Conservation (phyloP, 2,329 filamentous ascomycete genomes). For the Emmonsiellopsis sp. region DNA sequence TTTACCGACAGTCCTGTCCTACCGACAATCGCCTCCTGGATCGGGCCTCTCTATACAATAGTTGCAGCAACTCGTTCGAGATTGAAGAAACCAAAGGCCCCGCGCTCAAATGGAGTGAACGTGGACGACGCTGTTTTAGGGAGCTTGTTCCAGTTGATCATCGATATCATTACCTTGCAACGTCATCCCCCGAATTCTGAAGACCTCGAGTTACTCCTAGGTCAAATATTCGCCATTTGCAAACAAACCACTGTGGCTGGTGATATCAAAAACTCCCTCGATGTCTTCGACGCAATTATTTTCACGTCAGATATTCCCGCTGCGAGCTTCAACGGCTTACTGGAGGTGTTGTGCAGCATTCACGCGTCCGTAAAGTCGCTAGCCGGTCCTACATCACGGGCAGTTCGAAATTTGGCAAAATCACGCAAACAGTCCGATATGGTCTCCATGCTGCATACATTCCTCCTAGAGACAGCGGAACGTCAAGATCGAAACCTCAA, state of each 20-base stretch:
- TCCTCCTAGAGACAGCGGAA: constrained; percentile 25
- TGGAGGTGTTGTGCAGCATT: constrained; percentile 37
- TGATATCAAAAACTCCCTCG: constrained; percentile 34
- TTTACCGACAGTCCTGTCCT: constrained; percentile 31
- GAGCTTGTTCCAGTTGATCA: constrained; percentile 33
- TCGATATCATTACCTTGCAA: constrained; percentile 35
- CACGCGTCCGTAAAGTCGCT: constrained; percentile 36
- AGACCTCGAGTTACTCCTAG: constrained; percentile 29
- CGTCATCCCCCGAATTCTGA: constrained; percentile 26
- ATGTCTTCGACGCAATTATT: constrained; percentile 35
- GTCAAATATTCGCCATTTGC: constrained; percentile 31
- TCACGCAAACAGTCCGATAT: constrained; percentile 31
- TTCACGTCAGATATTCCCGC: constrained; percentile 32
- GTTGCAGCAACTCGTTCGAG: constrained; percentile 29
- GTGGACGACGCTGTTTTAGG: constrained; percentile 29
- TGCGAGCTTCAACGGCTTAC: constrained; percentile 26
- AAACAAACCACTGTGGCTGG: constrained; percentile 31
- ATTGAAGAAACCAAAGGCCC: constrained; percentile 27
- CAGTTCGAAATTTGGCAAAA: constrained; percentile 33
- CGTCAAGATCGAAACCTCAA: constrained; percentile 31
- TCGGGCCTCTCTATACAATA: constrained; percentile 30
- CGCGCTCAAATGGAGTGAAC: constrained; percentile 22
- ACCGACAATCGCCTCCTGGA: constrained; percentile 30
- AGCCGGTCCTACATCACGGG: constrained; percentile 33
- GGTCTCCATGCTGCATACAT: constrained; percentile 28